Percentiles rank a stretch among this genome's conserved stretches.
Conservation (phyloP, 73 alveolate genomes). For the Tetrahymena thermophila region DNA sequence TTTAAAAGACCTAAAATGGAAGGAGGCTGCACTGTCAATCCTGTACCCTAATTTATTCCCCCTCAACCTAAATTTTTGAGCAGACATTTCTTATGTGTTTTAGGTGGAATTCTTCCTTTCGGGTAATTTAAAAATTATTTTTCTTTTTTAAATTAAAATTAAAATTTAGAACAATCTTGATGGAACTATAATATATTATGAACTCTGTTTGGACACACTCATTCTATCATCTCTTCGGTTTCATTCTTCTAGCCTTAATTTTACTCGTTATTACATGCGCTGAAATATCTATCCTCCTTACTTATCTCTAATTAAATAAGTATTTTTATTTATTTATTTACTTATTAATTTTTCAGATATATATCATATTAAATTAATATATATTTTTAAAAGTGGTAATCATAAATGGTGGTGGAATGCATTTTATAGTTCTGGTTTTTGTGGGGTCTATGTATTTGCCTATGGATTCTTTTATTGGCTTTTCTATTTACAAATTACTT, state of each 20-base stretch:
- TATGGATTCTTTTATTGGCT: slow-evolving; percentile 4
- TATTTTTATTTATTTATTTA: not conserved
- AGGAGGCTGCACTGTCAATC: slow-evolving; percentile 5
- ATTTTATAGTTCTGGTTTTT: slow-evolving; percentile 17
- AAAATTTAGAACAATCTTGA: slow-evolving; percentile 8
- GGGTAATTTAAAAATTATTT: not conserved
- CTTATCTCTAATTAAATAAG: slow-evolving; percentile 7
- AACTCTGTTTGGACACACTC: slow-evolving; percentile 15
- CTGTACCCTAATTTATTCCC: slow-evolving; percentile 16
- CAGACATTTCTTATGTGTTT: not conserved
- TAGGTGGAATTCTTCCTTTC: slow-evolving; percentile 32
- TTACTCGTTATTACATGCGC: slow-evolving; percentile 22
- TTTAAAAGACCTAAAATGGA: not conserved
- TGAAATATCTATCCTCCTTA: slow-evolving; percentile 27
- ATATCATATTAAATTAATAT: no score
- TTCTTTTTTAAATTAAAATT: not conserved
- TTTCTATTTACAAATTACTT: not conserved
- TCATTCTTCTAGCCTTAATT: slow-evolving; percentile 11
- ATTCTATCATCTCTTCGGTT: slow-evolving; percentile 26
- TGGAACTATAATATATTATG: slow-evolving; percentile 33
- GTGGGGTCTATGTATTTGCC: slow-evolving; percentile 30
- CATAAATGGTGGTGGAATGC: slow-evolving; percentile 45
- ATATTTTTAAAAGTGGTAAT: slow-evolving; percentile 3
- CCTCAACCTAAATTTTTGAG: not conserved
- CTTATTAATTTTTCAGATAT: no score